Conservation (phyloP, 257 asterid species). For the Forsythia suspensa region DNA sequence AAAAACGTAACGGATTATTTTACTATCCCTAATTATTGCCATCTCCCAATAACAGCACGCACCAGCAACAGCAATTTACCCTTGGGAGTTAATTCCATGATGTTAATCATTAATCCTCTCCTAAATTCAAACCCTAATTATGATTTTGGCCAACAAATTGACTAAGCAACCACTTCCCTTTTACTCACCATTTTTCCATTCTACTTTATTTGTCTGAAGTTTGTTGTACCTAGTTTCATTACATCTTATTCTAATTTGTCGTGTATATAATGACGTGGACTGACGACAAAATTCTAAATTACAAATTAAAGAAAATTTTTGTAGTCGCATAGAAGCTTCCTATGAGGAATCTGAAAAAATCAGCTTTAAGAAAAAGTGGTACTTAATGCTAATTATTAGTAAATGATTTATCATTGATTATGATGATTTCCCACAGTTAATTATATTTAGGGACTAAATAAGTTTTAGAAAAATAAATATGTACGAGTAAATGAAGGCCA, state of each 20-base stretch:
- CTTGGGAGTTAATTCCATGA: background rate
- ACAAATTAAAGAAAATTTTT: too few species aligned
- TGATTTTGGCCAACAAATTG: background rate
- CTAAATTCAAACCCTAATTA: background rate
- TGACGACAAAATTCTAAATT: background rate
- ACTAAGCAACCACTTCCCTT: background rate
- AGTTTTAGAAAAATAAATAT: too few species aligned
- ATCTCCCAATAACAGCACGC: background rate
- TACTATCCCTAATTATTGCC: background rate
- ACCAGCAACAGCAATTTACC: background rate
- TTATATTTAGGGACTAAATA: too few species aligned
- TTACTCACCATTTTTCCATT: background rate
- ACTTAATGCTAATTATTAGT: too few species aligned
- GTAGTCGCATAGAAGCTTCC: too few species aligned
- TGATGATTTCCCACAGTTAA: too few species aligned
- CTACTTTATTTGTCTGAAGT: background rate
- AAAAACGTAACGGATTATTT: too few species aligned
- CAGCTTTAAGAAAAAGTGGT: too few species aligned
- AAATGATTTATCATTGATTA: too few species aligned
- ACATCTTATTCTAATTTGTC: background rate
- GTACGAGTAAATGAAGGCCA: too few species aligned
- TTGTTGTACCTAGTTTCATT: background rate
- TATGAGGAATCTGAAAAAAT: too few species aligned
- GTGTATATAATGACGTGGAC: background rate
- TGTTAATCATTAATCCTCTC: background rate